Conservation (phyloP, 306 rosid genomes). For the Pyrus communis region DNA sequence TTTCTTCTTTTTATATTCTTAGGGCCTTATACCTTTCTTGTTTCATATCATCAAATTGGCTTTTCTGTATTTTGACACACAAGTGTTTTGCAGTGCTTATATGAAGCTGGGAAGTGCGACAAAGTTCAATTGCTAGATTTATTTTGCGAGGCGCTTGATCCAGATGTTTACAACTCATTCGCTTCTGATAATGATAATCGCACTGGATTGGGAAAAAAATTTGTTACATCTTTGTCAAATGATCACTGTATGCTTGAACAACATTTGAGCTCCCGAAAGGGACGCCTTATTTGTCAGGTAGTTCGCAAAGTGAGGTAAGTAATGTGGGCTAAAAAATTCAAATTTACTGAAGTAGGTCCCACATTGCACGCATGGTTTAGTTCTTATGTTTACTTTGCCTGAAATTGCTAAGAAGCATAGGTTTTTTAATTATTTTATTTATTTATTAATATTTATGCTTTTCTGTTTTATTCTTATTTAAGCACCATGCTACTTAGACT, state of each 20-base stretch:
- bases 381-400: neutral
- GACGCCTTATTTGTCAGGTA: slow-evolving; percentile 46
- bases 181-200: slow-evolving; percentile 30
- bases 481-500: neutral
- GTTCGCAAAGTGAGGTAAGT: slow-evolving; percentile 62
- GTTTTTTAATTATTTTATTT: neutral
- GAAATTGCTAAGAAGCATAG: neutral
- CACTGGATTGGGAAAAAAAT: slow-evolving; percentile 27
- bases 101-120: slow-evolving; percentile 67
- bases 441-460: no score
- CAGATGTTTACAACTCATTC: slow-evolving; percentile 37
- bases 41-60: slow-evolving; percentile 10
- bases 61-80: slow-evolving; percentile 15
- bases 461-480: neutral
- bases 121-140: slow-evolving; percentile 62
- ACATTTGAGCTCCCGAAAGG: slow-evolving; percentile 31
- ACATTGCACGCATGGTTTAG: neutral
- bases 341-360: neutral
- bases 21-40: neutral
- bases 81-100: slow-evolving; percentile 61
- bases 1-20: neutral
- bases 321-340: neutral
- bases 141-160: slow-evolving; percentile 71
- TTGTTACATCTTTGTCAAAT: slow-evolving; percentile 32
- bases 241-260: slow-evolving; percentile 31